Percentiles rank a stretch among this genome's conserved stretches.
Conservation (phyloP, 345 rosid species). For the Linum tenue region DNA sequence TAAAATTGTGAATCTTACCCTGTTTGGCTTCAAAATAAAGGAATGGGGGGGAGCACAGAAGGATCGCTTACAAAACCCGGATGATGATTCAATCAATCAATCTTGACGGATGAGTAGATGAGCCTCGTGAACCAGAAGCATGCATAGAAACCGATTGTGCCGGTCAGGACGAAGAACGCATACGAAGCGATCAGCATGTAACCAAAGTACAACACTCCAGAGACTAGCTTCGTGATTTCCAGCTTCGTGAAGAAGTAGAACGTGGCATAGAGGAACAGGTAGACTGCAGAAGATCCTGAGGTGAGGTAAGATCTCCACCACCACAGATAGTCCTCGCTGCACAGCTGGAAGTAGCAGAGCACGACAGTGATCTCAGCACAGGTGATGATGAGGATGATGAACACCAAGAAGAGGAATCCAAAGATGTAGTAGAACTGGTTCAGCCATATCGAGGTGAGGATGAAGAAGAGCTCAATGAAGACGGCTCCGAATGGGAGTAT, state of each 20-base stretch:
- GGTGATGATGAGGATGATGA: conserved; percentile 55
- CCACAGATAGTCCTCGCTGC: conserved; percentile 79
- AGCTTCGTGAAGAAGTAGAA: conserved; percentile 86
- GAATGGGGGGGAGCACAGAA: not conserved
- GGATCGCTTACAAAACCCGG: not conserved
- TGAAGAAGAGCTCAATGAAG: conserved; percentile 79
- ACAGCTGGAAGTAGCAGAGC: conserved; percentile 75
- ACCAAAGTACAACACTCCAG: conserved; percentile 58
- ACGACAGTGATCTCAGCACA: conserved; percentile 70
- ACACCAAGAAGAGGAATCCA: conserved; percentile 71
- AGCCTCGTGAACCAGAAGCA: conserved; percentile 9
- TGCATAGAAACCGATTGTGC: conserved; percentile 2
- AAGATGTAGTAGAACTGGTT: conserved; percentile 85
- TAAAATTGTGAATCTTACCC: not conserved
- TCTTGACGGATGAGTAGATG: conserved; percentile 3
- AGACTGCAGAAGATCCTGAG: conserved; percentile 66
- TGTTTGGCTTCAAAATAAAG: not conserved
- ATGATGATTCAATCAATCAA: not conserved
- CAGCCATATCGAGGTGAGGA: conserved; percentile 85
- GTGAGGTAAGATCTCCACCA: conserved; percentile 94
- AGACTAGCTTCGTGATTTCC: conserved; percentile 62
- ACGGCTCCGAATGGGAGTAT: conserved; percentile 78
- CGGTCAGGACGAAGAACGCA: conserved; percentile 4
- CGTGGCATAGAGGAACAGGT: conserved; percentile 62
- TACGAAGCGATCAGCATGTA: conserved; percentile 21